Evolutionary conservation across 495 filamentous ascomycete genomes (phyloP), one percentile per base, ranked within the genome.

Genomic region (Viridothelium virens): DNA sequence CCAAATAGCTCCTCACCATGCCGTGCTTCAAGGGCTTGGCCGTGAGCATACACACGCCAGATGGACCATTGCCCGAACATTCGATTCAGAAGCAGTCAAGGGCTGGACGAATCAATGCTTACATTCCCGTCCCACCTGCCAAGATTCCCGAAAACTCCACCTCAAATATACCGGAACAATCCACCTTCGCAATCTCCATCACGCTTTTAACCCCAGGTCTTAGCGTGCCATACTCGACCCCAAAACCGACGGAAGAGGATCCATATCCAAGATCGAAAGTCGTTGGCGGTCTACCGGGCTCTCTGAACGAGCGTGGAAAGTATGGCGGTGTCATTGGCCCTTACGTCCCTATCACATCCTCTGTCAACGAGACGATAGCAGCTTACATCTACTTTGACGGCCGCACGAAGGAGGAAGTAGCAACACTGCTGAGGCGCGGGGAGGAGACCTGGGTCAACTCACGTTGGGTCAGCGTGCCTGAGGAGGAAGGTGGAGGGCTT

Each of bases 361-460:
- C 90, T 33, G 86, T 89, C 61, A 96, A 97, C 73, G 94, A 97
- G 77, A 97, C 95, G 2, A 91, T 99, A 64, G 94, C 94, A 18
- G 94, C 94, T 12, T 99, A 99, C 73, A 97, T 99, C 66, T 97
- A 97, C 79, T 99, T 99, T 72, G 94, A 99, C 76, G 94, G 94
- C 12, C 82, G 95, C 61, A 82, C 85, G 38, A 97, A 99, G 77
- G 94, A 99, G 71, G 94, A 99, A 75, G 96, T 97, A 16, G 94
- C 94, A 65, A 99, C 94, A 39, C 78, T 99, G 50, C 81, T 99
- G 41, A 83, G 94, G 64, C 86, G 92, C 25, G 95, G 95, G 50
- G 94, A 97, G 69, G 94, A 99, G 77, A 99, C 94, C 0, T 99
- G 94, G 94, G 96, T 99, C 34, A 97, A 96, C 70, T 96, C 92